Evolutionary conservation across 345 rosid species (phyloP), one percentile per base, ranked within the genome.

Genomic region (Xanthoceras sorbifolium): DNA sequence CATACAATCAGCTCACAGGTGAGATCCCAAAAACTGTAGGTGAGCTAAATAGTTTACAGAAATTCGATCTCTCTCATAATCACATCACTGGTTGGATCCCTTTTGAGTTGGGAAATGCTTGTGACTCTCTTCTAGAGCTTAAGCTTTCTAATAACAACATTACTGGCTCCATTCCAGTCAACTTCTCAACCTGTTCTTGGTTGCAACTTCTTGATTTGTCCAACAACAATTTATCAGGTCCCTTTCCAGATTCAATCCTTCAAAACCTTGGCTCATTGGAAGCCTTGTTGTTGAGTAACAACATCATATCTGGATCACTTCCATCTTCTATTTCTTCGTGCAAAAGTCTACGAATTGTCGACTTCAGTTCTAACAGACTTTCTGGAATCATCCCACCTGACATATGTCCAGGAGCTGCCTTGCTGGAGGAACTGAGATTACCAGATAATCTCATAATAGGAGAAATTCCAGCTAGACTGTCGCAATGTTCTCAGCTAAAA

Each of bases 51-150:
- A 80, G 71, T 63, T 81, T 95, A 62, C 99, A 90, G 67, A 88
- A 78, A 66, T 79, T 95, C 67, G 98, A 95, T 81, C 88, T 95
- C 69, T 92, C 98, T 0, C 90, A 83, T 76, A 95, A 95, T 71
- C 87, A 79, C 32, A 82, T 95, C 80, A 84, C 86, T 11, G 99
- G 99, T 44, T 92, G 89, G 97, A 90, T 95, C 75, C 97, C 99
- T 8, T 71, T 87, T 11, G 94, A 90, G 83, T 74, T 93, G 66
- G 97, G 93, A 80, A 89, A 83, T 59, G 80, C 88, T 17, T 95
- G 99, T 54, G 79, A 63, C 14, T 85, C 99, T 5, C 88, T 95
- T 64, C 76, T 85, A 18, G 89, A 89, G 77, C 81, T 95, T 48
- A 76, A 76, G 75, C 88, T 95, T 71, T 88, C 93, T 65, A 71